Conservation (phyloP, 257 asterid species). For the Solanum clarkiae region DNA sequence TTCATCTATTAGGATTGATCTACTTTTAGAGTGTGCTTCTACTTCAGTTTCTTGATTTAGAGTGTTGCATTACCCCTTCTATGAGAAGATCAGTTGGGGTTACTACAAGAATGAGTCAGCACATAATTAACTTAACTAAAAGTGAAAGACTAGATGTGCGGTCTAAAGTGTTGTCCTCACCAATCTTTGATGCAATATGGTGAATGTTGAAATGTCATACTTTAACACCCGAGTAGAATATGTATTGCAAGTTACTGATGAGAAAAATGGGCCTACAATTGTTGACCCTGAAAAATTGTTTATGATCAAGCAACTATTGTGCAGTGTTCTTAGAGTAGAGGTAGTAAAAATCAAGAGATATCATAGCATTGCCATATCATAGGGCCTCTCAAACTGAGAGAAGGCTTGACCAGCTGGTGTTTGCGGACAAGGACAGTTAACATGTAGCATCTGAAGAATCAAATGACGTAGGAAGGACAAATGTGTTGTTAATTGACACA, state of each 20-base stretch:
- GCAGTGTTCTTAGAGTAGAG: too few species aligned
- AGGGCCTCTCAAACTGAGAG: slow-evolving; percentile 60
- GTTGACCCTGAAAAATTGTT: not conserved
- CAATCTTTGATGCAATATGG: not conserved
- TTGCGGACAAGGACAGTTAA: slow-evolving; percentile 73
- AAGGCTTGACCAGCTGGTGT: slow-evolving; percentile 86
- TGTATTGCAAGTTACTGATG: too few species aligned
- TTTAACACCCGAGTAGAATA: not conserved
- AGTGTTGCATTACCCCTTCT: too few species aligned
- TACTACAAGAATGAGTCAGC: too few species aligned
- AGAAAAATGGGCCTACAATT: not conserved
- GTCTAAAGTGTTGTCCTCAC: too few species aligned
- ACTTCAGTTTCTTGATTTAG: too few species aligned
- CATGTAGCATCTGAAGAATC: slow-evolving; percentile 20
- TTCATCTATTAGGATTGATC: too few species aligned
- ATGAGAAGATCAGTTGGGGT: too few species aligned
- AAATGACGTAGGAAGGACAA: slow-evolving; percentile 40
- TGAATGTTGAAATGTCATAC: not conserved
- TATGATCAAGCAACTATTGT: not conserved
- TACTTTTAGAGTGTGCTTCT: too few species aligned
- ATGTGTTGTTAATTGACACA: slow-evolving; percentile 68
- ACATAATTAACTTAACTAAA: too few species aligned
- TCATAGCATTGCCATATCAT: slow-evolving; percentile 54
- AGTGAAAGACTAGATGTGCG: too few species aligned
- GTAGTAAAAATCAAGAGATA: slow-evolving; percentile 33